Evolutionary conservation across 148 eudicot genomes (phyloP).

Genomic region (Polygonum maritimum): DNA sequence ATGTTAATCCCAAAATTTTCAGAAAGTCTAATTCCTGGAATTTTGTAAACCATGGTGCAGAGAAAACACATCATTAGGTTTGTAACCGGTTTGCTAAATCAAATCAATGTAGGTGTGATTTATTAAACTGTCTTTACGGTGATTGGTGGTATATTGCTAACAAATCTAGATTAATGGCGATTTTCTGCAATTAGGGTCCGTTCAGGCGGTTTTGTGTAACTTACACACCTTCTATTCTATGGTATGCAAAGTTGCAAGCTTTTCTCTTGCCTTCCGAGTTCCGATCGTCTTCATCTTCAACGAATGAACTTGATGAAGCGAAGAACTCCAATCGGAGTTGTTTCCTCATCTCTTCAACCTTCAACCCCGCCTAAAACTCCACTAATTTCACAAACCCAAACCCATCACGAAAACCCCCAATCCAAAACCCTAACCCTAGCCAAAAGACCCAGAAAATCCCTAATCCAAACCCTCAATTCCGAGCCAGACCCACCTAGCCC

Average conservation of each 20-base stretch:
- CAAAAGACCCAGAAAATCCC: slow-evolving; percentile 31
- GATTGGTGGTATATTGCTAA: too few species aligned
- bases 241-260: neutral
- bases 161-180: too few species aligned
- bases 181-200: too few species aligned
- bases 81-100: too few species aligned
- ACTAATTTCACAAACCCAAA: slow-evolving; percentile 31
- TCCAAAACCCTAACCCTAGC: slow-evolving; percentile 16
- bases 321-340: slow-evolving; percentile 11
- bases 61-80: too few species aligned
- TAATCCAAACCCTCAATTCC: slow-evolving; percentile 20
- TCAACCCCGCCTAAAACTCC: slow-evolving; percentile 35
- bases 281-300: neutral
- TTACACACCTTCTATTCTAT: too few species aligned
- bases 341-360: neutral
- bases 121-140: too few species aligned
- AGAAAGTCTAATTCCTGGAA: too few species aligned
- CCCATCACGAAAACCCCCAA: slow-evolving; percentile 17
- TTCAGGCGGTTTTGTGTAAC: too few species aligned
- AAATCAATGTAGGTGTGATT: too few species aligned
- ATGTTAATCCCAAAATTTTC: too few species aligned
- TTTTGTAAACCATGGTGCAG: too few species aligned
- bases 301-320: slow-evolving; percentile 23
- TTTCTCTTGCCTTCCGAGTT: neutral
- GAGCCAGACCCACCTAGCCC: slow-evolving; percentile 10